phyloP scores from a whole-genome alignment of 192 early-diverging fungal species.

The Linnemannia zychae region DNA sequence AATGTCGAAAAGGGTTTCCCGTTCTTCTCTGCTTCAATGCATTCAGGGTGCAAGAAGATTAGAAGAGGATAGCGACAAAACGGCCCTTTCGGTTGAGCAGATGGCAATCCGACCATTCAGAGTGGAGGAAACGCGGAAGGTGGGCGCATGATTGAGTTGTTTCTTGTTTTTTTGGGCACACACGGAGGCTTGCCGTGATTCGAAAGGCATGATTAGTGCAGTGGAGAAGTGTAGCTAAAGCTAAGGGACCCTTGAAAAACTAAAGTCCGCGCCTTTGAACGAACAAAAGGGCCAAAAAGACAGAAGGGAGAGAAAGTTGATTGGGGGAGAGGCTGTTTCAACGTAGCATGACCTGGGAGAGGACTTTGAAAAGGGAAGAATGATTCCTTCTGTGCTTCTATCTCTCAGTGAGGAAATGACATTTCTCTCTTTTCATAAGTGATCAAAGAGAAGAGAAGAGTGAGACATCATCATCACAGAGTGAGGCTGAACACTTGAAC shows the following conservation, averaged over 20 bases:
- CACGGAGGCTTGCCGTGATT: neutral
- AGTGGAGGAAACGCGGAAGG: neutral
- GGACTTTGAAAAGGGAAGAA: conserved; percentile 12
- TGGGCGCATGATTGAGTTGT: conserved; percentile 1
- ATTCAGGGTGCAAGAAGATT: neutral
- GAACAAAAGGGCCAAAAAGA: neutral
- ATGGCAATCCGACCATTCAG: conserved; percentile 10
- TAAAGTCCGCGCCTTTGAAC: conserved; percentile 4
- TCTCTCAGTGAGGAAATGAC: neutral
- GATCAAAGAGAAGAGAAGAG: neutral
- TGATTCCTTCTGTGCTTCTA: neutral
- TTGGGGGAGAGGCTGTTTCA: conserved; percentile 18
- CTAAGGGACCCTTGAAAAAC: neutral
- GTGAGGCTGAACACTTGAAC: no score
- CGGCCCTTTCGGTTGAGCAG: neutral
- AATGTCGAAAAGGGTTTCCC: neutral
- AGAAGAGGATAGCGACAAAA: neutral
- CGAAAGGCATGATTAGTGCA: neutral
- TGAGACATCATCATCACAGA: neutral
- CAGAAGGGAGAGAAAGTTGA: conserved; percentile 5
- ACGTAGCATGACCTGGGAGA: conserved; percentile 23
- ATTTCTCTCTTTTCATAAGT: conserved; percentile 8
- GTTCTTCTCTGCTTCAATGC: no score
- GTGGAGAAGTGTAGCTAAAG: neutral
- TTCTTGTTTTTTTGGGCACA: neutral